Evolutionary conservation across 176 grass and related monocot species (phyloP).

Genomic region (Oropetium thomaeum): DNA sequence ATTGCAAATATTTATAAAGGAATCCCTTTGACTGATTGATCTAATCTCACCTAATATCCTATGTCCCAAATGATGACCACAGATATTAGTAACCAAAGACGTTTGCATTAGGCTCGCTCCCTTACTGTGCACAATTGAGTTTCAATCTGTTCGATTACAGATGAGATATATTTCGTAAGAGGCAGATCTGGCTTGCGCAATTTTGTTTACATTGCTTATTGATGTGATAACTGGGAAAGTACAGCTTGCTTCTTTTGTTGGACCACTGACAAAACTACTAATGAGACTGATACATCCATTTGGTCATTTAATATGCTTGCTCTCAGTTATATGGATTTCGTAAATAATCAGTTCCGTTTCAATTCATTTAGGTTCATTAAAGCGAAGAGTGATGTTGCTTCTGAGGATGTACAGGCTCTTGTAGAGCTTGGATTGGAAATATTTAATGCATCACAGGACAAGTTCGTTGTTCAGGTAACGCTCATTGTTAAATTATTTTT

Average conservation of each 20-base stretch:
- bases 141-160: background rate
- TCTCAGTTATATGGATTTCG: background rate
- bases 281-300: background rate
- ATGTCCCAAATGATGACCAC: background rate
- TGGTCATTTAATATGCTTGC: background rate
- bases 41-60: background rate
- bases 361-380: constrained; percentile 69
- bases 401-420: constrained; percentile 64
- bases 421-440: constrained; percentile 76
- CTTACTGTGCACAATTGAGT: background rate
- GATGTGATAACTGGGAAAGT: background rate
- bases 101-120: background rate
- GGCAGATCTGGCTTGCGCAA: background rate
- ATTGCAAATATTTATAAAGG: constrained; percentile 1
- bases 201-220: background rate
- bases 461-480: constrained; percentile 89
- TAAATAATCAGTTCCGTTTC: constrained; percentile 15
- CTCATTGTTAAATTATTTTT: constrained; percentile 6
- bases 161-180: background rate
- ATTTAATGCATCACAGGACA: constrained; percentile 83
- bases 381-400: constrained; percentile 90
- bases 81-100: background rate
- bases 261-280: constrained; percentile 3
- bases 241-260: background rate
- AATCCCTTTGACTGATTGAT: background rate